Conservation (phyloP, 257 asterid genomes). For the Catharanthus roseus region DNA sequence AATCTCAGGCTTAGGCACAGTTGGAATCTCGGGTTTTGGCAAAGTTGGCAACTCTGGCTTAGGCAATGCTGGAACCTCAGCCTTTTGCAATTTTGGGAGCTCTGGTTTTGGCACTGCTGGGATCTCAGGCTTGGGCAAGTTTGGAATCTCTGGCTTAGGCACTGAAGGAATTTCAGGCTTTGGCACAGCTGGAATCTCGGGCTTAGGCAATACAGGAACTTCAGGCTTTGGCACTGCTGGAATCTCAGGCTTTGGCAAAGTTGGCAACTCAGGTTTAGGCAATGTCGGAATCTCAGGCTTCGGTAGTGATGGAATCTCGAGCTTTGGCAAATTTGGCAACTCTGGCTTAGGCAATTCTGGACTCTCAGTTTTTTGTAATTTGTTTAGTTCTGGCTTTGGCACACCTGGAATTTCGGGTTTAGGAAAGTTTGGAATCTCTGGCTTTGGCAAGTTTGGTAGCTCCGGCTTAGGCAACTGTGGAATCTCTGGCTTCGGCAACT, state of each 20-base stretch:
- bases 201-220: neutral
- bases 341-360: constrained; percentile 28
- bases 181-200: neutral
- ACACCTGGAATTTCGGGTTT: constrained; percentile 12
- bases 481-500: too few species aligned
- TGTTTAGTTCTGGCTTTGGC: neutral
- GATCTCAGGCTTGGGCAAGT: constrained; percentile 9
- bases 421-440: constrained; percentile 14
- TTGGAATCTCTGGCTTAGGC: constrained; percentile 19
- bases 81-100: neutral
- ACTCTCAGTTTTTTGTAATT: constrained; percentile 21
- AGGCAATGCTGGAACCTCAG: constrained; percentile 14
- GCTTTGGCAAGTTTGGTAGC: too few species aligned
- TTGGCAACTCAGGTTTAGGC: constrained; percentile 12
- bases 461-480: too few species aligned
- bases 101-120: neutral
- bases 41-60: constrained; percentile 14
- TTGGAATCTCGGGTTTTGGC: constrained; percentile 10
- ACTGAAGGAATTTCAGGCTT: neutral
- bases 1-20: neutral
- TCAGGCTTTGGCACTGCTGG: neutral
- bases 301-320: constrained; percentile 12
- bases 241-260: neutral
- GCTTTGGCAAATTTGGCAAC: constrained; percentile 24
- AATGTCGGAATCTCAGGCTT: constrained; percentile 11